These are phyloP conservation scores for Cryomyces antarcticus DNA, from an alignment of 495 filamentous ascomycete genomes.

Conservation along the genomic window DNA sequence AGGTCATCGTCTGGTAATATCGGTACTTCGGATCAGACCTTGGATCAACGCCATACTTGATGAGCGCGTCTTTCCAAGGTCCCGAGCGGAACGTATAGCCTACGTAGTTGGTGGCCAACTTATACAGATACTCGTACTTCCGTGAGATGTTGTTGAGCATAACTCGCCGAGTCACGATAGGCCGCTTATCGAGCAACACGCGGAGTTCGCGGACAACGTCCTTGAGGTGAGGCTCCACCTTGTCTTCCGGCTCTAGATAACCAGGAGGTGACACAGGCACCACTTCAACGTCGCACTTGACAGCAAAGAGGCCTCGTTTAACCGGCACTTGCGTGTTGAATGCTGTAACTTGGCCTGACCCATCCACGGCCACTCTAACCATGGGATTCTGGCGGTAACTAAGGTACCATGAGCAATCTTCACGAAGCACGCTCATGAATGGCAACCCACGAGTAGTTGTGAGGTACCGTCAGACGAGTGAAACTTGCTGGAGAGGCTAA, in stretches of 20 bases:
- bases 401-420: neutral
- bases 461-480: constrained; percentile 42
- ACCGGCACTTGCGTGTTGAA: constrained; percentile 1
- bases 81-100: constrained; percentile 80
- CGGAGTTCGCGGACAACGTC: constrained; percentile 36
- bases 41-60: constrained; percentile 73
- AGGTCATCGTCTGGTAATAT: constrained; percentile 72
- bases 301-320: neutral
- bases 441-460: constrained; percentile 30
- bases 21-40: constrained; percentile 52
- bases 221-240: constrained; percentile 30
- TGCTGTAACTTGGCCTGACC: neutral
- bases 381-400: constrained; percentile 11
- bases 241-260: constrained; percentile 19
- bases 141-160: constrained; percentile 40
- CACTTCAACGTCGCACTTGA: neutral
- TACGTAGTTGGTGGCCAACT: constrained; percentile 49
- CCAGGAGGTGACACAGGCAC: neutral
- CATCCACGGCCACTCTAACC: constrained; percentile 4
- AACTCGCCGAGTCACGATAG: constrained; percentile 69
- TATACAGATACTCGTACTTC: constrained; percentile 35
- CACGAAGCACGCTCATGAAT: too few relatives aligned
- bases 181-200: constrained; percentile 44
- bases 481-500: constrained; percentile 66
- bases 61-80: constrained; percentile 73